Base-by-base conservation (phyloP, 2,329 filamentous ascomycete genomes). In the Alternaria gaisen region DNA sequence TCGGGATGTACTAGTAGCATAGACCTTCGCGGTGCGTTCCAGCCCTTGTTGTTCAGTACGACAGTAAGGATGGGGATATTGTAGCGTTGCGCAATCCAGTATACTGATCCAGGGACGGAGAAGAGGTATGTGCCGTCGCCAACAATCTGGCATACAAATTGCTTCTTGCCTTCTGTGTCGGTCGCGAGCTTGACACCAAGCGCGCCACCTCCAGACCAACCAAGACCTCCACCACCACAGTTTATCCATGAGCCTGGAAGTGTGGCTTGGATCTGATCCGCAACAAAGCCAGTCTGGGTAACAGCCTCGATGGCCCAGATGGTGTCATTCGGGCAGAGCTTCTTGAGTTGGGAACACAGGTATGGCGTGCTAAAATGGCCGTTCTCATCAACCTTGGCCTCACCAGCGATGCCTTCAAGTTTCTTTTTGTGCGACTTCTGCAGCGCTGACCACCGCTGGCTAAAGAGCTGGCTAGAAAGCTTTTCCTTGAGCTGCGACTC, bases 221-320 rank as follows among this genome's bases (percentile, higher is more conserved):
- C 91, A 0, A 94, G 86, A 2, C 92, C 92, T 14, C 91, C 91
- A 1, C 90, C 91, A 1, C 91, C 91, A 73, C 91, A 94, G 75
- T 93, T 94, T 71, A 94, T 87, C 90, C 90, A 93, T 0, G 87
- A 88, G 0, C 91, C 90, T 0, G 91, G 91, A 0, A 87, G 72
- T 0, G 84, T 88, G 3, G 88, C 85, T 69, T 88, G 88, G 8
- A 95, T 80, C 65, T 93, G 91, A 66, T 95, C 90, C 26, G 87
- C 84, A 1, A 93, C 88, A 28, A 88, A 85, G 0, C 77, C 77
- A 0, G 89, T 88, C 59, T 91, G 88, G 0, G 92, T 95, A 0
- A 95, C 92, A 0, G 92, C 88, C 78, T 95, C 92, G 43, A 95
- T 82, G 3, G 88, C 89, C 81, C 87, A 94, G 61, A 94, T 91